Base-by-base conservation (phyloP, 1,139 yeast genomes). In the Geotrichum reessii region DNA sequence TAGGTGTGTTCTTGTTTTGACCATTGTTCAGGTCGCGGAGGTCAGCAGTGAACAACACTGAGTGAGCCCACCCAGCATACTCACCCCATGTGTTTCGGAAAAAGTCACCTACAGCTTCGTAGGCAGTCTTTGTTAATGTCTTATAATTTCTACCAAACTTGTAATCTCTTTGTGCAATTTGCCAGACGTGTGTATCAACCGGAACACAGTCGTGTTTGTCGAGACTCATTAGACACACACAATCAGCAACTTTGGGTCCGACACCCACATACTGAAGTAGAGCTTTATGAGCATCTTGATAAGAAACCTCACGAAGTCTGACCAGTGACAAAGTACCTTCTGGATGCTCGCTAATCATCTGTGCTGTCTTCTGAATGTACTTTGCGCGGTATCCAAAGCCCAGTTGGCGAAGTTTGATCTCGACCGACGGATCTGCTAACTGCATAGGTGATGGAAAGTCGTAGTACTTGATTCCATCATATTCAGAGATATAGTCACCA, bases 21-120 rank as follows among this genome's bases (percentile, higher is more conserved):
- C 90, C 92, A 64, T 82, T 81, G 60, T 83, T 79, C 61, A 85
- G 75, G 65, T 84, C 86, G 47, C 76, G 70, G 61, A 92, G 78
- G 69, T 91, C 97, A 7, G 92, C 89, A 0, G 97, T 86, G 73
- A 92, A 93, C 61, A 92, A 77, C 12, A 92, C 92, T 17, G 93
- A 86, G 68, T 92, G 98, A 0, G 98, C 98, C 99, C 99, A 93
- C 0, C 99, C 99, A 4, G 99, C 97, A 70, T 87, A 87, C 0
- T 81, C 81, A 0, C 97, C 97, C 92, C 97, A 93, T 28, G 86
- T 74, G 0, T 78, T 78, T 53, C 80, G 77, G 68, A 92, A 87
- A 69, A 81, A 83, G 5, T 69, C 67, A 46, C 93, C 77, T 2
- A 90, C 85, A 19, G 80, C 78, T 25, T 76, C 80, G 67, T 89